Base-by-base conservation (phyloP, 2,329 filamentous ascomycete genomes). In the Phialophora chinensis region DNA sequence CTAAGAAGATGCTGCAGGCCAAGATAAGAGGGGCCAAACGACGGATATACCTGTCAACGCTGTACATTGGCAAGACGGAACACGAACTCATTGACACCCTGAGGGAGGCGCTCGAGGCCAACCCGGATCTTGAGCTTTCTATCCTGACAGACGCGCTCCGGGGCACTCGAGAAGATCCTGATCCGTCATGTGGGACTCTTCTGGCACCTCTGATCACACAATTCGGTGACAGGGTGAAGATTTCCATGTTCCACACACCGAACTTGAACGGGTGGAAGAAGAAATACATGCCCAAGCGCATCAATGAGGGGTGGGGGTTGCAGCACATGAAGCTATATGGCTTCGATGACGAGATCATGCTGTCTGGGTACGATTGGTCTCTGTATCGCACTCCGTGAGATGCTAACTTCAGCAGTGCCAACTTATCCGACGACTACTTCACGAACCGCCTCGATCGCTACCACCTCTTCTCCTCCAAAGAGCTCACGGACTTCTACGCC, bases 321-420 rank as follows among this genome's bases (percentile, higher is more conserved):
- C 95, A 99, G 77, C 95, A 99, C 76, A 99, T 99, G 94, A 99
- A 99, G 84, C 83, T 99, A 0, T 99, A 99, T 73, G 95, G 95
- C 0, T 83, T 97, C 25, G 95, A 99, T 73, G 93, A 99, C 74
- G 93, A 97, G 77, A 90, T 99, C 65, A 94, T 99, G 71, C 87
- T 99, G 73, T 96, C 93, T 7, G 93, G 93, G 87, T 92, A 85
- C 69, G 82, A 44, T 17, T 17, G 38, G 12, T 55, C 27, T 23
- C 10, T 53, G 17, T 8, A 38, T 54, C 27, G 33, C 64, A 42
- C 33, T 23, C n/a, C 29, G 50, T 49, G 27, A 58, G n/a, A 14
- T 42, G 17, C 65, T 59, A 42, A 25, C 60, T 66, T 54, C 63
- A 23, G 50, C 57, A 87, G 87, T 7, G 95, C 95, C 17, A 99